phyloP scores from a whole-genome alignment of 2,329 filamentous ascomycete species.

The Fusarium xylarioides region DNA sequence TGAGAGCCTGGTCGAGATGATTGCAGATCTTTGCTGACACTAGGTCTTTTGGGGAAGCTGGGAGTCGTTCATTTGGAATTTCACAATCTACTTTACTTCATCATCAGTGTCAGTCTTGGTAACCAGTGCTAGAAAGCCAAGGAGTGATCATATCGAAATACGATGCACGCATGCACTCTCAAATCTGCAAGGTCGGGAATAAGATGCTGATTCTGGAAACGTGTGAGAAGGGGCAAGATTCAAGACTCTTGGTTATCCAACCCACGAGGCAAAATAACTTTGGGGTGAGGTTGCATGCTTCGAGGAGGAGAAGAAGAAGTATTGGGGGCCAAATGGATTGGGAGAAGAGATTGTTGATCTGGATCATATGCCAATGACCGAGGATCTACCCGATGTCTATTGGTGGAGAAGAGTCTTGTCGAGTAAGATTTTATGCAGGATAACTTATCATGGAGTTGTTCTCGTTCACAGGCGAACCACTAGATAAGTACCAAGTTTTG shows the following conservation, averaged over 20 bases:
- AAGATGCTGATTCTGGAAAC: not conserved
- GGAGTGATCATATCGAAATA: not conserved
- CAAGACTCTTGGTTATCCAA: not conserved
- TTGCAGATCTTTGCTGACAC: not conserved
- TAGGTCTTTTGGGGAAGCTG: constrained; percentile 8
- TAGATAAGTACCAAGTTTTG: not conserved
- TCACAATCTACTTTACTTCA: not conserved
- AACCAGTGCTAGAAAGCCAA: not conserved
- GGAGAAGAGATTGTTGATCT: constrained; percentile 8
- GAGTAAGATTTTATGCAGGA: constrained; percentile 1
- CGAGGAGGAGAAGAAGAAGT: not conserved
- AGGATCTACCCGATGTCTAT: not conserved
- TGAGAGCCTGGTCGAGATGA: not conserved
- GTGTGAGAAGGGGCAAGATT: not conserved
- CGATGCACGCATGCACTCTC: not conserved
- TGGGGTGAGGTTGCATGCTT: not conserved
- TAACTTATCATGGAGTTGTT: not conserved
- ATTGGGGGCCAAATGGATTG: constrained; percentile 8
- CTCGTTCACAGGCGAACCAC: not conserved
- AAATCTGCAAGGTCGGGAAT: not conserved
- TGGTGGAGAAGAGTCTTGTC: constrained; percentile 5
- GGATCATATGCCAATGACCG: not conserved
- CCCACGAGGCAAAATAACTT: not conserved
- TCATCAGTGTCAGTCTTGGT: not conserved
- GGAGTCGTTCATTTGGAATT: not conserved